Base-by-base conservation (phyloP, 495 filamentous ascomycete genomes). In the Xylaria palmicola region DNA sequence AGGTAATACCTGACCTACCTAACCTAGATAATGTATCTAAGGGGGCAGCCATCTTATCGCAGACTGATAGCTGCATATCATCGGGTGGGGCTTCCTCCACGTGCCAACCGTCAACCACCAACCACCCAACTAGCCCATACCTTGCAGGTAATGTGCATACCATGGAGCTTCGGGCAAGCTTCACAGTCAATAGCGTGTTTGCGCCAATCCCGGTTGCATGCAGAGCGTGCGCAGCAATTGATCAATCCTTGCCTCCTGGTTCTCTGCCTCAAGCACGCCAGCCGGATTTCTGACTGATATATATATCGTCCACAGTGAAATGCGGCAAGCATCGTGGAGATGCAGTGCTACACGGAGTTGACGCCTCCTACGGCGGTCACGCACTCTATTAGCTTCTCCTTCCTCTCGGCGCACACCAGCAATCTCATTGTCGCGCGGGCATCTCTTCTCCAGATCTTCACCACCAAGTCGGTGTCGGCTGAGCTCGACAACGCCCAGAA, bases 331-430 rank as follows among this genome's bases (percentile, higher is more conserved):
- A 54, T 19, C 44, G 61, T 47, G 48, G 57, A 53, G 22, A 85
- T 85, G 82, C 82, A 85, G 68, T 83, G 80, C 78, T 98, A 97
- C 79, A 91, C 90, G 63, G 92, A 97, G 81, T 77, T 99, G 68
- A 85, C 91, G 65, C 88, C 94, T 76, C 92, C 94, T 20, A 95
- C 91, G 67, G 91, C 92, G 66, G 91, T 99, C 69, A 91, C 91
- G 58, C 90, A 96, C 77, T 90, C 93, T 36, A 72, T 98, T 67
- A 82, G 81, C 43, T 75, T 96, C 17, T 85, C 91, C 20, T 93
- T 99, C 68, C 76, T 87, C 41, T 87, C 86, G 29, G 76, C 90
- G 15, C 84, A 87, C 51, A 85, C 89, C 60, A 87, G 83, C 68
- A 97, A 98, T 70, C 83, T 98, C 63, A 76, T 96, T 56, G 86